These are phyloP conservation scores for Trichomonas vaginalis DNA, from an alignment of 208 protist species.

Conservation along the genomic window DNA sequence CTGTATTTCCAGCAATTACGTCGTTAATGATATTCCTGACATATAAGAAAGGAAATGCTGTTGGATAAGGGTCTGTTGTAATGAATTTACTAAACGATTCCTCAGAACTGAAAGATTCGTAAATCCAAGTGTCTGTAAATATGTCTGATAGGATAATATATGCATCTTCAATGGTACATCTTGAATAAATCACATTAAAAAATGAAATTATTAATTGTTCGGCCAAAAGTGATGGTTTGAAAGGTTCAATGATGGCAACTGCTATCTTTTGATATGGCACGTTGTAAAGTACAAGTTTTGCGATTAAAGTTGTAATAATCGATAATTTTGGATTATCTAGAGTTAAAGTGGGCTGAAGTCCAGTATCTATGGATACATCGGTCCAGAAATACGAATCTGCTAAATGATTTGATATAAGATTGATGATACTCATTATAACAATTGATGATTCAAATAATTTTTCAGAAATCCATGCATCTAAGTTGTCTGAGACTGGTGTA, in stretches of 20 bases:
- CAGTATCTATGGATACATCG: neutral
- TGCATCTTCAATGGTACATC: neutral
- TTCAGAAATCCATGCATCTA: neutral
- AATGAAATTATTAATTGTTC: neutral
- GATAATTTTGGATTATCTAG: neutral
- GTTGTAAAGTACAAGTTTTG: neutral
- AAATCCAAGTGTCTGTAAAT: neutral
- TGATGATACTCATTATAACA: neutral
- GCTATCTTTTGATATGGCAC: neutral
- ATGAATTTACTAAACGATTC: neutral
- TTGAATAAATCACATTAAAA: neutral
- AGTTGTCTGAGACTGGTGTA: neutral
- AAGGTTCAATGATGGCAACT: neutral
- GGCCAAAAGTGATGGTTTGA: neutral
- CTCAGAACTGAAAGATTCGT: neutral
- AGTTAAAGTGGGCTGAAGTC: neutral
- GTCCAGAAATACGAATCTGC: neutral
- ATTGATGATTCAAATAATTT: neutral
- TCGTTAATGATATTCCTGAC: neutral
- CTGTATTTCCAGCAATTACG: neutral
- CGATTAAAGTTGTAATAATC: neutral
- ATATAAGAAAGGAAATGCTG: neutral
- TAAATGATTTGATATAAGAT: neutral
- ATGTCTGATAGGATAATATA: neutral
- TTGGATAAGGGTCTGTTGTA: neutral